These are phyloP conservation scores for Penicillium fuscoglaucum DNA, from an alignment of 2,329 filamentous ascomycete genomes.

Conservation along the genomic window DNA sequence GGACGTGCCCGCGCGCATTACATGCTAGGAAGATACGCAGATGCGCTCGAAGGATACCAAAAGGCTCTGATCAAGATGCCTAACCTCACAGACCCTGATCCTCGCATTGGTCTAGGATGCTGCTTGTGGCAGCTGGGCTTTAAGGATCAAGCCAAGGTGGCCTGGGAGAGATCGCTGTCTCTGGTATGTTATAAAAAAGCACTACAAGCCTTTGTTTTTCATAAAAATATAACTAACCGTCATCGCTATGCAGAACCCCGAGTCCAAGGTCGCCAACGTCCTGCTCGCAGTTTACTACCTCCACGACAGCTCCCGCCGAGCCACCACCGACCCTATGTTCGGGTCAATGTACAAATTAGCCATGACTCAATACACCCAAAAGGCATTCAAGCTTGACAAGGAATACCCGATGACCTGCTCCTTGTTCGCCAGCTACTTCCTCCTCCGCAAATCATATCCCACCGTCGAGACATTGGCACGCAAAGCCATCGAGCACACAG, in stretches of 20 bases:
- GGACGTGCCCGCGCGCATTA: constrained; percentile 86
- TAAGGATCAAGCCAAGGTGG: constrained; percentile 85
- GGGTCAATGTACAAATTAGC: constrained; percentile 83
- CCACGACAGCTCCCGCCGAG: constrained; percentile 77
- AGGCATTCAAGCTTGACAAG: constrained; percentile 90
- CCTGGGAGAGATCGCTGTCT: constrained; percentile 86
- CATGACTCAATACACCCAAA: constrained; percentile 92
- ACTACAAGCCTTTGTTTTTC: neutral
- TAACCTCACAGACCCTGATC: constrained; percentile 86
- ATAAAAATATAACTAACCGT: neutral
- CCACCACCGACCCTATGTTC: constrained; percentile 82
- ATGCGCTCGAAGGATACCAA: constrained; percentile 83
- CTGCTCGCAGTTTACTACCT: constrained; percentile 88
- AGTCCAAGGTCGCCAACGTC: constrained; percentile 87
- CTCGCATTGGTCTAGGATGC: constrained; percentile 91
- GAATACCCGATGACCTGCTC: constrained; percentile 85
- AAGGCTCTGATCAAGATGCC: constrained; percentile 83
- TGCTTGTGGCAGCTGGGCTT: constrained; percentile 96
- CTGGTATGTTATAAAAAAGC: constrained; percentile 53
- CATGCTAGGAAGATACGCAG: constrained; percentile 79
- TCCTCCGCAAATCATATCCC: constrained; percentile 74
- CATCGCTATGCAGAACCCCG: constrained; percentile 55
- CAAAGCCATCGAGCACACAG: constrained; percentile 92
- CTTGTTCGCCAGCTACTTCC: constrained; percentile 86
- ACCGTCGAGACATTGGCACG: constrained; percentile 85